Percentiles rank a stretch among this genome's conserved stretches.
Evolutionary conservation across 2,329 filamentous ascomycete genomes (phyloP).

Genomic region (Paraphaeosphaeria sporulosa): DNA sequence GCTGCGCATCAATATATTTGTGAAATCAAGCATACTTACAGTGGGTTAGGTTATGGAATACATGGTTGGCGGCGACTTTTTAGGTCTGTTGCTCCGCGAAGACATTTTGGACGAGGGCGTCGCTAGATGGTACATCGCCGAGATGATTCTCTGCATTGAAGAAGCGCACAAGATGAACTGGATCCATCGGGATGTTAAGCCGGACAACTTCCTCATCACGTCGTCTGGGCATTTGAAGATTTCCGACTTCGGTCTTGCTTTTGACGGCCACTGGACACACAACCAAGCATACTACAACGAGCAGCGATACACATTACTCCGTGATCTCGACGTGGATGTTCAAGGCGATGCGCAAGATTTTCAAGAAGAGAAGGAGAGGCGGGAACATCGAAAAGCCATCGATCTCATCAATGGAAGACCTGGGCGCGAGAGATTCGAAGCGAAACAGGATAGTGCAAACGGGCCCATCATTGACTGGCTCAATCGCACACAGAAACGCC

Average conservation of each 20-base stretch:
- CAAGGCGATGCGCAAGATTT: slow-evolving; percentile 76
- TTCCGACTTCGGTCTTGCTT: slow-evolving; percentile 93
- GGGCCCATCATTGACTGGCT: slow-evolving; percentile 51
- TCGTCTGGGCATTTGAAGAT: slow-evolving; percentile 91
- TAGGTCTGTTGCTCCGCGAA: slow-evolving; percentile 84
- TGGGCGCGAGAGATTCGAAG: slow-evolving; percentile 26
- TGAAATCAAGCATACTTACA: neutral
- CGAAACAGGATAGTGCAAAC: slow-evolving; percentile 32
- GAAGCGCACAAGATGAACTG: slow-evolving; percentile 87
- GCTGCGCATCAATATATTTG: neutral
- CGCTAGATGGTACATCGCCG: slow-evolving; percentile 86
- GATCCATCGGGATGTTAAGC: slow-evolving; percentile 96
- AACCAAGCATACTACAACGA: slow-evolving; percentile 86
- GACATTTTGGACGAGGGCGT: slow-evolving; percentile 81
- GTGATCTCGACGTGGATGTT: slow-evolving; percentile 76
- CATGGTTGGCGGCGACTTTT: slow-evolving; percentile 95
- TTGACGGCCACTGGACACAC: slow-evolving; percentile 94
- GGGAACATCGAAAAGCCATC: slow-evolving; percentile 34
- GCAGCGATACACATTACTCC: slow-evolving; percentile 79
- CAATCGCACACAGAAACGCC: slow-evolving; percentile 64
- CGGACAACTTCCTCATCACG: slow-evolving; percentile 94
- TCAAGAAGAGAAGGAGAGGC: slow-evolving; percentile 54
- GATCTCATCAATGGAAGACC: slow-evolving; percentile 46
- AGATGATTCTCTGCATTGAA: slow-evolving; percentile 96
- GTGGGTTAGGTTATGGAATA: slow-evolving; percentile 80